Conservation (phyloP, 2,329 filamentous ascomycete species). For the Thielaviopsis euricoi region DNA sequence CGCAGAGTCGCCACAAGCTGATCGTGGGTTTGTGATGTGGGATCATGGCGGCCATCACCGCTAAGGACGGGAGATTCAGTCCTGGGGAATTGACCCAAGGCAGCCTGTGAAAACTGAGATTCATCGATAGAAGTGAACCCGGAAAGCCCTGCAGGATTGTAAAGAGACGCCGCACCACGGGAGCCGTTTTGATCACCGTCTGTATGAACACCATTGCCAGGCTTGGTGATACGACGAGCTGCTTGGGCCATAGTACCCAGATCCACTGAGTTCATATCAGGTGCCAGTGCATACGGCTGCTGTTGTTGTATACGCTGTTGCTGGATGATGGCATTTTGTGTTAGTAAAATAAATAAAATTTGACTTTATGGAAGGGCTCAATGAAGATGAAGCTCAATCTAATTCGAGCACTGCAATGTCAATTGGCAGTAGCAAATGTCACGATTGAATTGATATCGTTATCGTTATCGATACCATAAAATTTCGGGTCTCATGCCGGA, state of each 20-base stretch:
- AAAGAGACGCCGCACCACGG: slow-evolving; percentile 26
- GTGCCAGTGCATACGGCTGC: slow-evolving; percentile 7
- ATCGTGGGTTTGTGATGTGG: slow-evolving; percentile 56
- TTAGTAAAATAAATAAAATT: too few species aligned
- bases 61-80: slow-evolving; percentile 36
- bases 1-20: slow-evolving; percentile 69
- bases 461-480: slow-evolving; percentile 5
- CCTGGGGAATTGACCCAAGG: slow-evolving; percentile 31
- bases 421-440: too few species aligned
- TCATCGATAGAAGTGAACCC: slow-evolving; percentile 66
- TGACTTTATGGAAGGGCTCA: too few species aligned
- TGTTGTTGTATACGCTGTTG: slow-evolving; percentile 10
- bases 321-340: not conserved
- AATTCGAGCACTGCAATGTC: too few species aligned
- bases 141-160: slow-evolving; percentile 51
- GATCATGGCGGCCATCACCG: slow-evolving; percentile 48
- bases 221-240: slow-evolving; percentile 7
- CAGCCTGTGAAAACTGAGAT: slow-evolving; percentile 46
- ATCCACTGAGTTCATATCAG: slow-evolving; percentile 10
- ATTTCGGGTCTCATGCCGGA: too few species aligned
- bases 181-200: slow-evolving; percentile 3
- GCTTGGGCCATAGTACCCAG: slow-evolving; percentile 9
- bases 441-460: not conserved
- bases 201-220: slow-evolving; percentile 2
- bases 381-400: too few species aligned